Percentiles rank a stretch among this genome's conserved stretches.
phyloP scores from a whole-genome alignment of 306 rosid species.

The Adenanthera pavonina region DNA sequence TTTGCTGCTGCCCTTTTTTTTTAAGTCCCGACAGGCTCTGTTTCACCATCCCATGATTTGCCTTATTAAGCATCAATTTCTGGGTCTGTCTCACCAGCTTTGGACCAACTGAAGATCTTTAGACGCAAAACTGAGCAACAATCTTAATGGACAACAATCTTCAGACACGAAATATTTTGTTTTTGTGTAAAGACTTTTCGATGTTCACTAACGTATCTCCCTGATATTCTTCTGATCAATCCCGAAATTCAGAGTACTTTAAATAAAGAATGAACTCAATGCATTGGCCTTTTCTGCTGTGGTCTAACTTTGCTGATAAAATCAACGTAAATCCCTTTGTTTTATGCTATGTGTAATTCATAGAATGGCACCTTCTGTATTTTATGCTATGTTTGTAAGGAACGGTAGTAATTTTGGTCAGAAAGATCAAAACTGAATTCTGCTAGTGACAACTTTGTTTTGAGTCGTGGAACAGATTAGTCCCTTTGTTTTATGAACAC shows the following conservation, averaged over 20 bases:
- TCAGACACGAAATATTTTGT: neutral
- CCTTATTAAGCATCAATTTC: no score
- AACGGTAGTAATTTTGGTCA: constrained; percentile 35
- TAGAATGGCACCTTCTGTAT: constrained; percentile 13
- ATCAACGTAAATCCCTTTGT: neutral
- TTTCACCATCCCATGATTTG: no score
- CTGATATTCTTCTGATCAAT: constrained; percentile 3
- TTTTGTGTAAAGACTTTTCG: neutral
- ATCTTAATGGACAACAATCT: no score
- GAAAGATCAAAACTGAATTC: constrained; percentile 25
- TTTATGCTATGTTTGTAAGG: constrained; percentile 24
- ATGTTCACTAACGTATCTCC: constrained; percentile 13
- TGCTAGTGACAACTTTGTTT: constrained; percentile 27
- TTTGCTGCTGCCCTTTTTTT: no score
- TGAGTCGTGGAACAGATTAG: constrained; percentile 1
- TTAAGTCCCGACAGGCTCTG: no score
- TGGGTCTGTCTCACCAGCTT: no score
- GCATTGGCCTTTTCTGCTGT: constrained; percentile 2
- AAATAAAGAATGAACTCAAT: neutral
- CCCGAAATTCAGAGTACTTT: constrained; percentile 25
- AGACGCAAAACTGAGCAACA: no score
- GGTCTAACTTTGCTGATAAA: constrained; percentile 26
- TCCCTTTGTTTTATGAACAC: constrained; percentile 8
- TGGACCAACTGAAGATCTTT: no score
- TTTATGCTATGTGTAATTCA: constrained; percentile 24